Evolutionary conservation across 768 basidiomycete genomes (phyloP).

Genomic region (Russula ochroleuca): DNA sequence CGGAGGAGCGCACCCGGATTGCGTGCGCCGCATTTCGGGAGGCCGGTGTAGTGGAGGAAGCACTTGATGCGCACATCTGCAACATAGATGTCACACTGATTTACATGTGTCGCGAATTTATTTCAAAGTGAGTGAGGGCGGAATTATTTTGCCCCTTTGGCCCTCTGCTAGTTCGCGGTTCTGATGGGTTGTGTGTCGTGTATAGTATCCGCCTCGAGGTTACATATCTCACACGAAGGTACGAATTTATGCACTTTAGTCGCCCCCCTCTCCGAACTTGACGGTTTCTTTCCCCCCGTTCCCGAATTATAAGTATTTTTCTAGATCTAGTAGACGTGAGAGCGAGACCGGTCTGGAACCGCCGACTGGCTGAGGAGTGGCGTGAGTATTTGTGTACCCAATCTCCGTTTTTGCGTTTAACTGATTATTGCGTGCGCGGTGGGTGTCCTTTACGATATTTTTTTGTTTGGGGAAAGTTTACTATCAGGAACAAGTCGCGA

Average conservation of each 20-base stretch:
- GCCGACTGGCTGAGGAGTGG: conserved; percentile 74
- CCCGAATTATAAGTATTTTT: conserved; percentile 38
- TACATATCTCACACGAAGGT: conserved; percentile 27
- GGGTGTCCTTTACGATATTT: neutral
- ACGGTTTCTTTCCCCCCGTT: neutral
- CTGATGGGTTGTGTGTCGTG: neutral
- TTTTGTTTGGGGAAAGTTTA: conserved; percentile 39
- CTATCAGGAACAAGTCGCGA: conserved; percentile 64
- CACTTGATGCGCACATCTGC: conserved; percentile 63
- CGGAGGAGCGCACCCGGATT: conserved; percentile 54
- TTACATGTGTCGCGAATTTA: conserved; percentile 26
- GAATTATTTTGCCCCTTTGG: neutral
- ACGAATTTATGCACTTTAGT: neutral
- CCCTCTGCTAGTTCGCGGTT: neutral
- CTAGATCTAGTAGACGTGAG: conserved; percentile 50
- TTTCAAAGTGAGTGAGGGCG: conserved; percentile 21
- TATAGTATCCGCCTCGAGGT: conserved; percentile 27
- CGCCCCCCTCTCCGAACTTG: neutral
- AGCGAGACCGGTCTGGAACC: conserved; percentile 54
- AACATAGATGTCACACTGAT: conserved; percentile 60
- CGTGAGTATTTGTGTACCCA: conserved; percentile 44
- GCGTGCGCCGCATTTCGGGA: conserved; percentile 64
- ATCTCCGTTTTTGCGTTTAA: conserved; percentile 3
- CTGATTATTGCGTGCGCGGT: neutral
- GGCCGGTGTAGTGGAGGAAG: conserved; percentile 60